Base-by-base conservation (phyloP, 768 basidiomycete genomes). In the Gloeophyllum trabeum region DNA sequence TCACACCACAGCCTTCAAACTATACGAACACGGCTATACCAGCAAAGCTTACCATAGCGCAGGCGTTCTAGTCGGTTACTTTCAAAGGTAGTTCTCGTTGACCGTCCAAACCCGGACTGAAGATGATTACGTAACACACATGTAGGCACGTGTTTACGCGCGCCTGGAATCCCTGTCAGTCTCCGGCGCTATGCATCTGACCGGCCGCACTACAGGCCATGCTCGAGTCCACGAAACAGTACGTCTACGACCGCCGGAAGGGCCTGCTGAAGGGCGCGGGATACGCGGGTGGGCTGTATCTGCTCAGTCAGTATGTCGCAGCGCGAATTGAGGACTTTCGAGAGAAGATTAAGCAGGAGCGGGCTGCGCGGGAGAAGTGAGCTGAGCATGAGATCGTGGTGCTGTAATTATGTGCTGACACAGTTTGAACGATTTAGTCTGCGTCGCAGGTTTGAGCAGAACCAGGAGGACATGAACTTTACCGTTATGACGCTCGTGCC, bases 381-480 rank as follows among this genome's bases (percentile, higher is more conserved):
- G 85, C 70, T 5, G 26, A 23, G 10, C 26, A 20, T 37, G 13
- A 21, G 20, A 6, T 37, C 20, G 12, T 21, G 12, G 36, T 7
- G 7, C 20, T 32, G 16, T 16, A 32, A 16, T 16, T 32, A n/a
- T n/a, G n/a, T 32, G 16, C 28, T 32, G 10, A 32, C 22, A 6
- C 20, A 41, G 24, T 6, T 20, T 43, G 23, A 25, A 16, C 13
- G 21, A 14, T 41, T 5, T 42, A 91, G 88, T 49, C 61, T 92
- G 21, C 71, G 75, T 40, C 66, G 76, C 36, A 69, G 90, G 25
- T 93, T 89, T 57, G 66, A 70, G 24, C 77, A 84, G 47, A 87
- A 79, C 20, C 80, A 84, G 49, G 76, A 86, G 45, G 81, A 91
- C 52, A 69, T 75, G 19, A 75, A 81, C 5, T 93, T 77, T 54